Evolutionary conservation across 2,329 filamentous ascomycete genomes (phyloP).

Genomic region (Epichloe sp.): DNA sequence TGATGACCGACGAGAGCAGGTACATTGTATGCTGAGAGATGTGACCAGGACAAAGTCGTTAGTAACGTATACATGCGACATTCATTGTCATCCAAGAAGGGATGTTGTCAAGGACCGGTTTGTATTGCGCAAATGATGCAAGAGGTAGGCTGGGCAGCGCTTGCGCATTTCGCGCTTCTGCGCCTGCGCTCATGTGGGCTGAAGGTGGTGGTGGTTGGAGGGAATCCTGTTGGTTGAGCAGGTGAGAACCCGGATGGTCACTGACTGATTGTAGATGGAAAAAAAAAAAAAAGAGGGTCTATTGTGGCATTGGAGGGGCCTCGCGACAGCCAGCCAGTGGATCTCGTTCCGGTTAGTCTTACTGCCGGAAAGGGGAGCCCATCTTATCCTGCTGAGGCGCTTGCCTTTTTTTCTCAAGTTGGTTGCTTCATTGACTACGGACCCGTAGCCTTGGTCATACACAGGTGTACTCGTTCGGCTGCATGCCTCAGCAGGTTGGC

Average conservation of each 20-base stretch:
- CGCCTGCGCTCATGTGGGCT: slow-evolving; percentile 1
- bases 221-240: neutral
- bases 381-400: neutral
- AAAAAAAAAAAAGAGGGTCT: neutral
- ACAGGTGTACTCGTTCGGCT: too few species aligned
- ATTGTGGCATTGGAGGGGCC: neutral
- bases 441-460: too few species aligned
- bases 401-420: neutral
- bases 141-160: neutral
- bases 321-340: neutral
- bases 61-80: too few species aligned
- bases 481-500: neutral
- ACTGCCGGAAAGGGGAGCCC: neutral
- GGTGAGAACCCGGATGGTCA: slow-evolving; percentile 15
- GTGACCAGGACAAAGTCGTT: too few species aligned
- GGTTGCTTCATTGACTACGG: too few species aligned
- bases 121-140: too few species aligned
- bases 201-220: neutral
- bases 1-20: too few species aligned
- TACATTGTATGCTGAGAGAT: too few species aligned
- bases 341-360: neutral
- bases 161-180: neutral
- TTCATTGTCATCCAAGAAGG: too few species aligned
- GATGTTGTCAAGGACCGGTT: too few species aligned
- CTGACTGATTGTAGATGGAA: neutral